These are phyloP conservation scores for Picea engelmannii DNA, from an alignment of 83 land plant genomes.

Conservation along the genomic window DNA sequence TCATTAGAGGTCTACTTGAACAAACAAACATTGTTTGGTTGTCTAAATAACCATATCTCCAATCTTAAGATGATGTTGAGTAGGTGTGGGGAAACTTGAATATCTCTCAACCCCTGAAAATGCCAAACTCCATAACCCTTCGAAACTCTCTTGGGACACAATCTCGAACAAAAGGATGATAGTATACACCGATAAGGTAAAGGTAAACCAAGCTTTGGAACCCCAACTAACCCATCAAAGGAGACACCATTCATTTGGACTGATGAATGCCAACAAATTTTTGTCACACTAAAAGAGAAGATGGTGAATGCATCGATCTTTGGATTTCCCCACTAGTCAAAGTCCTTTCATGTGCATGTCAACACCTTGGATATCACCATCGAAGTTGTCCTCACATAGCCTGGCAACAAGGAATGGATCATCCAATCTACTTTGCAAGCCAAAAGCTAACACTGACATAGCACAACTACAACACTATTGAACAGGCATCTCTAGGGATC, in stretches of 20 bases:
- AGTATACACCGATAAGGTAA: no score
- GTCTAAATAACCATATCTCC: no score
- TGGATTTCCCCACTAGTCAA: background rate
- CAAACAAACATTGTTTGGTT: no score
- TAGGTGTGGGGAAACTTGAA: no score
- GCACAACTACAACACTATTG: background rate
- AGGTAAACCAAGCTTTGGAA: no score
- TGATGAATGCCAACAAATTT: background rate
- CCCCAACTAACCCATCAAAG: no score
- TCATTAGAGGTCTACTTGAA: no score
- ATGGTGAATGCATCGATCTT: background rate
- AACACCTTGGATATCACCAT: background rate
- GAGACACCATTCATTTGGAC: background rate
- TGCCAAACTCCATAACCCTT: no score
- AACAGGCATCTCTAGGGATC: background rate
- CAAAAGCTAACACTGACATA: background rate
- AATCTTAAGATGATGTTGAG: no score
- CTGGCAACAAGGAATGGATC: background rate
- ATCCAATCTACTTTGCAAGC: background rate
- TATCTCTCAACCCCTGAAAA: no score
- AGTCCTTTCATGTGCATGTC: background rate
- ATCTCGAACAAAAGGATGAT: no score
- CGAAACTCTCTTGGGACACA: no score
- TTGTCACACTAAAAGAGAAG: background rate
- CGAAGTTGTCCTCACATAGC: background rate